Base-by-base conservation (phyloP, 2,329 filamentous ascomycete genomes). In the Exophiala calicioides region DNA sequence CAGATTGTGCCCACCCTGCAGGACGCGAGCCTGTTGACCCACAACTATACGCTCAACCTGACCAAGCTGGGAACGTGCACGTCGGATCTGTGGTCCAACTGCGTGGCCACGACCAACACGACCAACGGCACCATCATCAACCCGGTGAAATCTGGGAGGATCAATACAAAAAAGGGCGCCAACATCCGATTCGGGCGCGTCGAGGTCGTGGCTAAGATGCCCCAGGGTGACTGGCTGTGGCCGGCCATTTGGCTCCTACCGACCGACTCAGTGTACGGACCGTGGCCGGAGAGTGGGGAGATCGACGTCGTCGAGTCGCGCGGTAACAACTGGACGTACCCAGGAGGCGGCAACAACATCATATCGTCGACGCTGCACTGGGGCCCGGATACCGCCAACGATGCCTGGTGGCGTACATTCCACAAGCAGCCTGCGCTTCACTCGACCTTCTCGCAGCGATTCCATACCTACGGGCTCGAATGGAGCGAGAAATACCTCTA, bases 181-280 rank as follows among this genome's bases (percentile, higher is more conserved):
- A 77, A 70, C 12, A 87, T 94, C 72, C 88, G 82, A 67, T 94
- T 87, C 63, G 88, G 88, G 36, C 85, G 86, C 32, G 78, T 94
- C 41, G 86, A 94, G 64, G 87, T 94, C 4, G 82, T 78, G 1
- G 88, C 88, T 19, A 84, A 84, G 67, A 70, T 93, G 20, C 87
- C 88, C 3, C 67, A 73, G 36, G 88, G 88, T 43, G 88, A 93
- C 69, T 93, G 88, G 88, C 76, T 94, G 8, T 93, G 88, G 88
- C 88, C 88, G 2, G 87, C 87, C n/a, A 91, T 94, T 60, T 90
- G 86, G 86, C 87, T 94, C 85, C 74, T 93, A 73, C 88, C 88
- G 1, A 81, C 80, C 35, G 74, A 84, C 32, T 75, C 82, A 43
- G 82, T 73, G 0, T 94, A 93, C 63, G 88, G 88, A 1, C 60